Evolutionary conservation across 1,284 basidiomycete species (phyloP), one percentile per base, ranked within the genome.

Genomic region (Lentinula novae-zelandiae): DNA sequence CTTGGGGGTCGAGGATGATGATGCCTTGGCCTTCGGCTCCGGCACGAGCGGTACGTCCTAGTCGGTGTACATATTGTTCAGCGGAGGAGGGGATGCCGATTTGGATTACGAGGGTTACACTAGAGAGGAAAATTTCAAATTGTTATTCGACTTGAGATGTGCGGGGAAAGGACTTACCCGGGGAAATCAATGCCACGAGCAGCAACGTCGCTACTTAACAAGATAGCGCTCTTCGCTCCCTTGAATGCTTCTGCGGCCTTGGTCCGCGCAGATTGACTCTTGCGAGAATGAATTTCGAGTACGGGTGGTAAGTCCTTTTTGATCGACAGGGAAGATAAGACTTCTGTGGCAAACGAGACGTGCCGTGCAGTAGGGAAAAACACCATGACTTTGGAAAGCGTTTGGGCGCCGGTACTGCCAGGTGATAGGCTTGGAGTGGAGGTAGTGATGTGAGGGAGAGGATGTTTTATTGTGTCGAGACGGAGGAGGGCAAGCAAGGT

Each of bases 151-250:
- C 77, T 74, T 65, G 5, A 3, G 22, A 27, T 13, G 33, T 10
- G 9, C 80, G 76, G 65, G 22, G 68, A 22, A 22, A 22, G 83
- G 81, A 74, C 90, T 82, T 40, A 95, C 82, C 65, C 92, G 71
- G 67, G 92, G 84, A 72, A 95, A 74, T 95, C 93, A 78, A 93
- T 93, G 66, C 93, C 93, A 58, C 94, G 84, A 1, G 95, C 95
- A 34, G 93, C 94, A 36, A 97, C 91, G 71, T 97, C 95, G 1
- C 94, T 96, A 38, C 94, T 92, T 60, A 96, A 85, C 27, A 96
- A 80, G 49, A 82, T 69, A 2, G 78, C 88, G 0, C 71, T 75
- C 27, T 67, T 69, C 0, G 79, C 77, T 5, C 72, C 70, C 56
- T 78, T 80, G 72, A 89, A 90, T 31, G 71, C 69, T 44, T 84